Evolutionary conservation across 2,329 filamentous ascomycete genomes (phyloP).

Genomic region (Colletotrichum sublineola): DNA sequence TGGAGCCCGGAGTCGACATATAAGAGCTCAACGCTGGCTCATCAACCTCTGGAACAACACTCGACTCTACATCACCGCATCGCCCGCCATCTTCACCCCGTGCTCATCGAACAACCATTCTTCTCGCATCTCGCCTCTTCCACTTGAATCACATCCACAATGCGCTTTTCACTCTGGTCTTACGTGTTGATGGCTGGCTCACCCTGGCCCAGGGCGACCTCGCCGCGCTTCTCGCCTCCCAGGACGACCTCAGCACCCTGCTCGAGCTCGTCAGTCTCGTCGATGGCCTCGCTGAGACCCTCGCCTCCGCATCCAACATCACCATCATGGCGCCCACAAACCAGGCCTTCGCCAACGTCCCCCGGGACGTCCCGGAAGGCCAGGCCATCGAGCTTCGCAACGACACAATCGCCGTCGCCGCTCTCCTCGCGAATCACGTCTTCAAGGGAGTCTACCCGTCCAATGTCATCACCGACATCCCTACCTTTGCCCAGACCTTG

Average conservation of each 20-base stretch:
- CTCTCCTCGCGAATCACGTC: conserved; percentile 51
- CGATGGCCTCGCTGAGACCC: conserved; percentile 48
- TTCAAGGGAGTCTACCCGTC: conserved; percentile 50
- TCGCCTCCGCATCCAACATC: conserved; percentile 50
- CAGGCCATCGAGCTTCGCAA: conserved; percentile 49
- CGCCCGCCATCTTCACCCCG: not conserved
- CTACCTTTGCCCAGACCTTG: conserved; percentile 49
- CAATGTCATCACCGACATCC: conserved; percentile 47
- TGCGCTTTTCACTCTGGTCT: conserved; percentile 21
- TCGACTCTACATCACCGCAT: not conserved
- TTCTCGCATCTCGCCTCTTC: not conserved
- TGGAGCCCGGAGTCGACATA: not conserved
- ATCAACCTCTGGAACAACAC: not conserved
- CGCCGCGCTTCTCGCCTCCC: conserved; percentile 44
- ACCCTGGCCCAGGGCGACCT: conserved; percentile 43
- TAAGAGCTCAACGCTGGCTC: not conserved
- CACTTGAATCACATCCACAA: not conserved
- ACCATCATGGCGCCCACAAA: conserved; percentile 54
- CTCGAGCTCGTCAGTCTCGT: conserved; percentile 45
- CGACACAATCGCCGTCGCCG: conserved; percentile 49
- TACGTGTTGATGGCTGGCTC: conserved; percentile 10
- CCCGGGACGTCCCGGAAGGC: conserved; percentile 50
- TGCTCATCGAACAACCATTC: not conserved
- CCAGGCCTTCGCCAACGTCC: conserved; percentile 51
- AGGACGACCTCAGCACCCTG: conserved; percentile 45